These are phyloP conservation scores for Capsella rubella DNA, from an alignment of 441 rosid species.

Conservation along the genomic window DNA sequence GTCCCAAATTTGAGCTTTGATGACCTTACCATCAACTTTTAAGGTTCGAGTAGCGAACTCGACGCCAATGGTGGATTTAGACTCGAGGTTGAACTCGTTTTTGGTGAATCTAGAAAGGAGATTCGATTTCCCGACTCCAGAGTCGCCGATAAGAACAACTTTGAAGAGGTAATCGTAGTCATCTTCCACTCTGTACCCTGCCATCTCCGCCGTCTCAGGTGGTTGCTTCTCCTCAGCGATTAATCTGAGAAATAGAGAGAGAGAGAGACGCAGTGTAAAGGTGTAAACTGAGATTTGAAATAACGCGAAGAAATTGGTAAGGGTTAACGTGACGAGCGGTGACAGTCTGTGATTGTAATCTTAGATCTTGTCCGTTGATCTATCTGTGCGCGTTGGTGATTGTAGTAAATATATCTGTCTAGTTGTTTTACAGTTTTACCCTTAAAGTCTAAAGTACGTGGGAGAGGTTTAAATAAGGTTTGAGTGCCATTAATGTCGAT, in stretches of 20 bases:
- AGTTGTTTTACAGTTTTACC: not conserved
- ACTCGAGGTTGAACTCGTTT: conserved; percentile 56
- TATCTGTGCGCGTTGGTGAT: conserved; percentile 8
- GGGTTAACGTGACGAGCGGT: conserved; percentile 30
- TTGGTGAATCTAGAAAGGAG: conserved; percentile 50
- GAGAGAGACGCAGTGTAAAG: conserved; percentile 24
- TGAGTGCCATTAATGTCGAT: not conserved
- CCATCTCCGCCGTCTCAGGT: conserved; percentile 46
- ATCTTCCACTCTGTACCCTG: conserved; percentile 52
- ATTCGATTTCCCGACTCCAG: conserved; percentile 52
- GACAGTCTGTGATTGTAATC: conserved; percentile 24
- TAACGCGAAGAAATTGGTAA: conserved; percentile 25
- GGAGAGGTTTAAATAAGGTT: not conserved
- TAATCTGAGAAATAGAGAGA: conserved; percentile 31
- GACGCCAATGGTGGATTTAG: conserved; percentile 56
- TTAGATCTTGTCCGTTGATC: conserved; percentile 37
- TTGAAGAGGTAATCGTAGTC: conserved; percentile 54
- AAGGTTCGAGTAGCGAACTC: conserved; percentile 52
- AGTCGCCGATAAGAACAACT: conserved; percentile 49
- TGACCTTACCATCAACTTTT: conserved; percentile 48
- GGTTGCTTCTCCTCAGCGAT: conserved; percentile 28
- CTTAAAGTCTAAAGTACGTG: not conserved
- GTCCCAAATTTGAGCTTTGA: conserved; percentile 57
- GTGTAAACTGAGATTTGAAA: conserved; percentile 48
- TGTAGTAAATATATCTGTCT: not conserved